phyloP scores from a whole-genome alignment of 2,329 filamentous ascomycete genomes.

The Ophiostoma piceae region DNA sequence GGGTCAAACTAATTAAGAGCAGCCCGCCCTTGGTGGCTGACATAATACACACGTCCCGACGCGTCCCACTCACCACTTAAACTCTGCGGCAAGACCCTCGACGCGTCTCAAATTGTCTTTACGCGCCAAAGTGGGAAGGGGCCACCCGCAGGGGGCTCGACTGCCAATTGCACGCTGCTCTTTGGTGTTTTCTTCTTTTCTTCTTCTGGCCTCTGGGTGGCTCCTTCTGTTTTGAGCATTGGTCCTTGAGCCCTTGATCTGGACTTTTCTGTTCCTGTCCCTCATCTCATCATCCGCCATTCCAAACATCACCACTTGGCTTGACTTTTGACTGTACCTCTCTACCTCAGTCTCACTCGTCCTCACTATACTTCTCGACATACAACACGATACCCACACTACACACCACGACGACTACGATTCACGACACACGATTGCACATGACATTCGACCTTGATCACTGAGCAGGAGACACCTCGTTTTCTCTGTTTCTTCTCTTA shows the following conservation, averaged over 20 bases:
- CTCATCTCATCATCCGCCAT: neutral
- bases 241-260: neutral
- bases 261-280: neutral
- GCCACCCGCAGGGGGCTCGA: constrained; percentile 15
- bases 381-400: constrained; percentile 19
- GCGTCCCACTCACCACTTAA: constrained; percentile 7
- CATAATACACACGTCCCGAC: constrained; percentile 23
- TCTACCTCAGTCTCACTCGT: neutral
- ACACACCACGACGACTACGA: constrained; percentile 15
- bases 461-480: neutral
- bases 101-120: constrained; percentile 24
- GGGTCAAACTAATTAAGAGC: neutral
- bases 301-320: neutral
- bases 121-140: constrained; percentile 22
- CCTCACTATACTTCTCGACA: neutral
- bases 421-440: constrained; percentile 9
- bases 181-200: constrained; percentile 11
- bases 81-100: neutral
- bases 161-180: constrained; percentile 11
- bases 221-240: constrained; percentile 6
- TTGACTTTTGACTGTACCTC: neutral
- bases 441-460: neutral
- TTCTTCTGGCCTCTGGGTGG: constrained; percentile 10
- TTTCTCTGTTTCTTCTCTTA: neutral
- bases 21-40: neutral